Evolutionary conservation across 169 alveolate species (phyloP).

Genomic region (Miamiensis avidus): DNA sequence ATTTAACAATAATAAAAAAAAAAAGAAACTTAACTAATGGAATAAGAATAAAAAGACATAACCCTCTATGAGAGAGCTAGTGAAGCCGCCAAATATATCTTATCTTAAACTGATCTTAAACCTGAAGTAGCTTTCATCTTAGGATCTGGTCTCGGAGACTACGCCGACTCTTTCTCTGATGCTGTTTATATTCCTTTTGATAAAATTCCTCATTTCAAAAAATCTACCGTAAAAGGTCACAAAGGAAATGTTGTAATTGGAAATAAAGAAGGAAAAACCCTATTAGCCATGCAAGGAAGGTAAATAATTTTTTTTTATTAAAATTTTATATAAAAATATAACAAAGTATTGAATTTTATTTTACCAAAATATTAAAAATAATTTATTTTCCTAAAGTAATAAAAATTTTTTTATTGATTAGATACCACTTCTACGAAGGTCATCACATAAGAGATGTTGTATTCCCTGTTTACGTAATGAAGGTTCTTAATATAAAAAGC

Average conservation of each 20-base stretch:
- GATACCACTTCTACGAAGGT: conserved; percentile 28
- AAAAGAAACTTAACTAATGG: not conserved
- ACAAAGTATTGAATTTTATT: too few relatives aligned
- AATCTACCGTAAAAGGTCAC: conserved; percentile 21
- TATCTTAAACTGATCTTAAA: not conserved
- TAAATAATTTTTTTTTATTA: too few relatives aligned
- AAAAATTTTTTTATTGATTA: too few relatives aligned
- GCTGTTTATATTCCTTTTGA: conserved; percentile 11
- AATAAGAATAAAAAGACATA: not conserved
- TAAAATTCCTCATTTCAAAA: conserved; percentile 25
- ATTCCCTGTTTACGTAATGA: conserved; percentile 23
- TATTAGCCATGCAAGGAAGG: conserved; percentile 14
- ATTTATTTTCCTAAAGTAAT: too few relatives aligned
- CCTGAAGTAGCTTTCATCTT: conserved; percentile 21
- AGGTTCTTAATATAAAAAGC: not conserved
- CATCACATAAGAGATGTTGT: conserved; percentile 15
- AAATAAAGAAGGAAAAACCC: conserved; percentile 9
- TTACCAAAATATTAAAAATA: too few relatives aligned
- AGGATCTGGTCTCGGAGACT: conserved; percentile 24
- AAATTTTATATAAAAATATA: too few relatives aligned
- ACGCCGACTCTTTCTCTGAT: conserved; percentile 14
- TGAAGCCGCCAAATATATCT: conserved; percentile 8
- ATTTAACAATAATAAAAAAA: not conserved
- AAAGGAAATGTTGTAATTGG: conserved; percentile 20
- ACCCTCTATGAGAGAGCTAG: conserved; percentile 1